These are phyloP conservation scores for Leucosporidium creatinivorum DNA, from an alignment of 768 basidiomycete genomes.

Conservation along the genomic window DNA sequence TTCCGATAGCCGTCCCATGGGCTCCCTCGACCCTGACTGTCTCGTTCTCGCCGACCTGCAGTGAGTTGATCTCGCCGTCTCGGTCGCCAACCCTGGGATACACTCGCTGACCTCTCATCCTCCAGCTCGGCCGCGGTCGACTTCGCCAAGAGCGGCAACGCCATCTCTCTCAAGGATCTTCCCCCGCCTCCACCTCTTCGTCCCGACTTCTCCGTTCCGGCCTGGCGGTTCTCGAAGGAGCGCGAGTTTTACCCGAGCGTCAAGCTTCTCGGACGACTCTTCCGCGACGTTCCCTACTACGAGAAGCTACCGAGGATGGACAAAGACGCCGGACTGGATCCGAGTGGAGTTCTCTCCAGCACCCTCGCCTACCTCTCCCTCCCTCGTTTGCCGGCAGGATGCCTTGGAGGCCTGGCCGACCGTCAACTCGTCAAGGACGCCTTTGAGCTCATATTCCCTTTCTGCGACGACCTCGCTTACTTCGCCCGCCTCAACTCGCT, in stretches of 20 bases:
- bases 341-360: neutral
- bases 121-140: conserved; percentile 20
- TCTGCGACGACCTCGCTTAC: neutral
- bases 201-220: conserved; percentile 9
- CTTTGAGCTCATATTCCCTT: neutral
- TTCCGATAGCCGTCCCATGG: conserved; percentile 1
- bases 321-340: conserved; percentile 4
- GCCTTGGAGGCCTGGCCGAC: neutral
- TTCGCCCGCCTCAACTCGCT: conserved; percentile 3
- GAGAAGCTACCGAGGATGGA: neutral
- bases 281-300: conserved; percentile 15
- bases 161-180: neutral
- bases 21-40: neutral
- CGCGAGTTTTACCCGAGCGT: neutral
- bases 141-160: conserved; percentile 15
- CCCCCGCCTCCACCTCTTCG: conserved; percentile 7
- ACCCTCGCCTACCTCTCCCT: neutral
- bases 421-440: neutral
- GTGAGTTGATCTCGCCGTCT: neutral
- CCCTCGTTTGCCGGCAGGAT: neutral
- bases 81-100: neutral
- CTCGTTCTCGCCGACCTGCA: conserved; percentile 8
- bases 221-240: neutral
- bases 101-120: neutral
- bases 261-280: conserved; percentile 17